Base-by-base conservation (phyloP, 352 stramenopile species). In the Achlya hypogyna region DNA sequence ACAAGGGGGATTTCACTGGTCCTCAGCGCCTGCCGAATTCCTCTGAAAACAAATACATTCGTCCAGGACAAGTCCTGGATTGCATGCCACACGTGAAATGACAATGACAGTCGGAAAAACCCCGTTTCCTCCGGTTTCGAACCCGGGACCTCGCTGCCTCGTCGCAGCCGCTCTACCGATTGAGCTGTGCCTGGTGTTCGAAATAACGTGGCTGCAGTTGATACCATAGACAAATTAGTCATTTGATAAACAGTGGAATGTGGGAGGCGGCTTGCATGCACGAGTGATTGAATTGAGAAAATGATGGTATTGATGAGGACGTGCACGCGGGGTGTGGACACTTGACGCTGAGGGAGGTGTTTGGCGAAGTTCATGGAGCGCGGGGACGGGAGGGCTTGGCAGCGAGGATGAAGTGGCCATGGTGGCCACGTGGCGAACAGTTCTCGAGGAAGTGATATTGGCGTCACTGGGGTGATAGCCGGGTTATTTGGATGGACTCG, bases 101-200 rank as follows among this genome's bases (percentile, higher is more conserved):
- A 56, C 49, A 56, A 56, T 56, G 49, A n/a, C 25, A 56, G 25
- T 56, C 49, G 31, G 49, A 56, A 56, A 56, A 56, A 56, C 49
- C 49, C 49, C 25, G 16, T 38, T 56, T 35, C 1, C 2, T 1
- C 25, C 14, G 49, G 49, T 18, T 22, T 56, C 49, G 49, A 56
- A 56, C 49, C 49, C 25, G 8, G 25, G 31, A 35, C 49, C 49
- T 27, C 2, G 16, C n/a, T 12, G 10, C 49, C 16, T 3, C 4
- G 14, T 38, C 6, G 14, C 2, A 22, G 31, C 12, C 31, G 49
- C 31, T 56, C 49, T 56, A 56, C 49, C 49, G n/a, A 35, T 20
- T 56, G 49, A 35, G 49, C 49, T 56, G 38, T 45, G 14, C 38
- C 38, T 45, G 12, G 38, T 45, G n/a, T 45, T 45, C 38, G 14